Conservation (phyloP, 495 filamentous ascomycete species). For the Penicillium coffeae region DNA sequence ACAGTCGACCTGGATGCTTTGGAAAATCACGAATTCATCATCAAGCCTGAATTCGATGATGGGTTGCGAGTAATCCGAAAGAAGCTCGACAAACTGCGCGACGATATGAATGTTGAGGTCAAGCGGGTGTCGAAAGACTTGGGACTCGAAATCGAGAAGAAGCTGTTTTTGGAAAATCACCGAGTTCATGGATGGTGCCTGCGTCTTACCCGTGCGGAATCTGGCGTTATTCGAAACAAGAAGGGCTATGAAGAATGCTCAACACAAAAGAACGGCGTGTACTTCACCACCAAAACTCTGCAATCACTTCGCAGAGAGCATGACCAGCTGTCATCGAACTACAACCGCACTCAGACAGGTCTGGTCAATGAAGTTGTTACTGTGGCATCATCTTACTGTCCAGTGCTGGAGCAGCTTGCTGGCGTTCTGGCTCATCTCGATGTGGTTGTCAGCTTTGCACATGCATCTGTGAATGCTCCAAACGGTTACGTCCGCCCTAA, state of each 20-base stretch:
- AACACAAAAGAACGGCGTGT: constrained; percentile 98
- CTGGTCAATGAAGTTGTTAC: constrained; percentile 89
- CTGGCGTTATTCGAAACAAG: constrained; percentile 89
- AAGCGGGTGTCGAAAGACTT: constrained; percentile 71
- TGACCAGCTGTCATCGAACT: constrained; percentile 91
- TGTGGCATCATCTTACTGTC: constrained; percentile 92
- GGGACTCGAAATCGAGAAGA: constrained; percentile 94
- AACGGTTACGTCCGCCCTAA: constrained; percentile 86
- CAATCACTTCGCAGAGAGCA: constrained; percentile 82
- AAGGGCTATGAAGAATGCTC: constrained; percentile 89
- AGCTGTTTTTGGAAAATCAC: constrained; percentile 96
- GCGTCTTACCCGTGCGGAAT: constrained; percentile 85
- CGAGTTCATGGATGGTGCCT: constrained; percentile 96
- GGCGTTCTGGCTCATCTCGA: constrained; percentile 90
- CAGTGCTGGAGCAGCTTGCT: constrained; percentile 86
- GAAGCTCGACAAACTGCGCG: constrained; percentile 78
- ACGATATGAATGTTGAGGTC: constrained; percentile 84
- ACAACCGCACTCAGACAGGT: constrained; percentile 90
- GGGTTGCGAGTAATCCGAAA: constrained; percentile 80
- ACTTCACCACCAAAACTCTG: constrained; percentile 88
- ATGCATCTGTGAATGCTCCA: constrained; percentile 90
- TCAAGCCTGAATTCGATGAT: constrained; percentile 98
- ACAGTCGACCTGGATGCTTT: constrained; percentile 95
- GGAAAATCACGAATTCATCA: constrained; percentile 96
- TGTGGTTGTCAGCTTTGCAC: constrained; percentile 93